phyloP scores from a whole-genome alignment of 345 rosid species.

The Murraya paniculata region DNA sequence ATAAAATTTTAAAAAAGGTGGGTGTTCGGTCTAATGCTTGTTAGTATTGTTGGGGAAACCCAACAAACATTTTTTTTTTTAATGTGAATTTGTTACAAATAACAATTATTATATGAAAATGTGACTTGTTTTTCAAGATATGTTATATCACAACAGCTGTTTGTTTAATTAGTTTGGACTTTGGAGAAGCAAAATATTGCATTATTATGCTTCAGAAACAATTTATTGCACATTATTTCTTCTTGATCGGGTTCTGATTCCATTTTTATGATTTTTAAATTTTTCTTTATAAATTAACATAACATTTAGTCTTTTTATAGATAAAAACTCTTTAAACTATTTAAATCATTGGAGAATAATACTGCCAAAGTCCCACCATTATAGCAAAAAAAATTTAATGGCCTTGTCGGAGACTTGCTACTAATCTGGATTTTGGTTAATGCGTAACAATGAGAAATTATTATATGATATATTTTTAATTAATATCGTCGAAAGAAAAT shows the following conservation, averaged over 20 bases:
- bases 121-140: constrained; percentile 7
- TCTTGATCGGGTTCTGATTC: not conserved
- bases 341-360: too few relatives aligned
- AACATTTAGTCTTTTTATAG: too few relatives aligned
- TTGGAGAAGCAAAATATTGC: not conserved
- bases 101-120: not conserved
- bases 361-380: too few relatives aligned
- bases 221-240: not conserved
- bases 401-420: not conserved
- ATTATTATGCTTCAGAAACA: not conserved
- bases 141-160: constrained; percentile 6
- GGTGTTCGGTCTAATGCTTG: not conserved
- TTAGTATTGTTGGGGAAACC: not conserved
- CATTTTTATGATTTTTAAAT: not conserved
- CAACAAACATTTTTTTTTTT: not conserved
- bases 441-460: too few relatives aligned
- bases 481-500: too few relatives aligned
- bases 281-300: too few relatives aligned
- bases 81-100: not conserved
- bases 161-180: not conserved
- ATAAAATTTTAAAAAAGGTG: not conserved
- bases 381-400: not conserved
- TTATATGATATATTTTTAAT: too few relatives aligned
- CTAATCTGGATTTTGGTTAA: too few relatives aligned
- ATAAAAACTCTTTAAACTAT: too few relatives aligned